Percentiles rank a stretch among this genome's conserved stretches.
Evolutionary conservation across 2,329 filamentous ascomycete genomes (phyloP).

Genomic region (Didymella keratinophila): DNA sequence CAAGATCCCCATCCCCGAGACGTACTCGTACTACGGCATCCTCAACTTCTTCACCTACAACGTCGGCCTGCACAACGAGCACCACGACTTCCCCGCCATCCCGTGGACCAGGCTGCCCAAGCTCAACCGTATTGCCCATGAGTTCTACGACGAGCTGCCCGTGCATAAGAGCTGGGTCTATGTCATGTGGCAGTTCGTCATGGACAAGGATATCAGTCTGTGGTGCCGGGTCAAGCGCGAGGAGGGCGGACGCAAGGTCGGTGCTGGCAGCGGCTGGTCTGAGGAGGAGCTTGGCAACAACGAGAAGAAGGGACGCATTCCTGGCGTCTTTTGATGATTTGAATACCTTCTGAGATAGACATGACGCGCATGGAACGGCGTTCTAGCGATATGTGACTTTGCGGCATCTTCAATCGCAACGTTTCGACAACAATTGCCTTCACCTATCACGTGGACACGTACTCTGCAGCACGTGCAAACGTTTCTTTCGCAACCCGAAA

Average conservation of each 20-base stretch:
- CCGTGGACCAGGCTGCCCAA: slow-evolving; percentile 88
- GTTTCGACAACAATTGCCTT: neutral
- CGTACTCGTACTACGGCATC: slow-evolving; percentile 94
- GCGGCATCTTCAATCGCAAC: neutral
- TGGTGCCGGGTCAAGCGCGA: slow-evolving; percentile 93
- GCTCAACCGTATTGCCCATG: slow-evolving; percentile 79
- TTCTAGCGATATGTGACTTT: slow-evolving; percentile 2
- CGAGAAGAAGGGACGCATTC: slow-evolving; percentile 57
- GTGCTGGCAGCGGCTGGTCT: slow-evolving; percentile 55
- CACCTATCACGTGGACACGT: neutral
- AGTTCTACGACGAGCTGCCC: slow-evolving; percentile 91
- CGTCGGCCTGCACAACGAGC: slow-evolving; percentile 96
- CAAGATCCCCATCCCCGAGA: slow-evolving; percentile 75
- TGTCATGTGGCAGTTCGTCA: slow-evolving; percentile 95
- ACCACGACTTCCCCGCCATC: slow-evolving; percentile 97
- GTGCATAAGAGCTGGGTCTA: slow-evolving; percentile 88
- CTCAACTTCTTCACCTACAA: slow-evolving; percentile 96
- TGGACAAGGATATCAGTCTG: slow-evolving; percentile 86
- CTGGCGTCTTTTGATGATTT: slow-evolving; percentile 39
- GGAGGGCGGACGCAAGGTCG: slow-evolving; percentile 73
- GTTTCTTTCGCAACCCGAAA: neutral
- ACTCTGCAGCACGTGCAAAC: neutral
- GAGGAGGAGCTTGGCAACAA: slow-evolving; percentile 59
- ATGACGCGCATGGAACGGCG: slow-evolving; percentile 7
- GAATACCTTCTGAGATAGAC: neutral